A percentile compares a stretch with the other conserved stretches of the same genome.
These are phyloP conservation scores for Colletotrichum sp. DNA, from an alignment of 2,329 filamentous ascomycete genomes.

Conservation along the genomic window DNA sequence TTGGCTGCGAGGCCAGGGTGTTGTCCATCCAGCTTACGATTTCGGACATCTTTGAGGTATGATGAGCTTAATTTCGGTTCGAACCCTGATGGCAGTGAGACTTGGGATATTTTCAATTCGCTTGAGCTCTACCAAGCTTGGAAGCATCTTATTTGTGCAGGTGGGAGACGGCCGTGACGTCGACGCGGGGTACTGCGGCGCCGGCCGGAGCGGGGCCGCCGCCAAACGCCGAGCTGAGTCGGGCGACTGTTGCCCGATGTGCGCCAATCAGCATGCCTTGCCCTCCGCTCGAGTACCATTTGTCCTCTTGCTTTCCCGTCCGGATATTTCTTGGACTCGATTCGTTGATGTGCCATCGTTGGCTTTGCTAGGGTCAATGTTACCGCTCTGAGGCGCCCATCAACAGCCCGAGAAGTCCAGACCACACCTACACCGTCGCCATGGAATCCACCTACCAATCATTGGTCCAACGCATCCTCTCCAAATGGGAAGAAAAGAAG, in stretches of 20 bases:
- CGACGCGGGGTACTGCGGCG: slow-evolving; percentile 8
- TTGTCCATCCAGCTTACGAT: background rate
- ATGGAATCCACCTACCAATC: slow-evolving; percentile 30
- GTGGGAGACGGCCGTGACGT: background rate
- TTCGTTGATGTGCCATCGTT: background rate
- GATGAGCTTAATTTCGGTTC: background rate
- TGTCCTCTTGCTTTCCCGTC: background rate
- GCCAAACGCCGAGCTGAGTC: background rate
- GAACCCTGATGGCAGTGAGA: background rate
- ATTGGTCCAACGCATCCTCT: slow-evolving; percentile 24
- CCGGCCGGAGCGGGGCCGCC: slow-evolving; percentile 8
- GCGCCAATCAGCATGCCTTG: background rate
- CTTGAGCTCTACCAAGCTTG: background rate
- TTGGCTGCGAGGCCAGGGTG: background rate
- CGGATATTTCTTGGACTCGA: background rate
- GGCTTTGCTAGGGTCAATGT: background rate
- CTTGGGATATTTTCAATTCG: background rate
- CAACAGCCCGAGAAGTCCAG: background rate
- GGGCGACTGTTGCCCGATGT: slow-evolving; percentile 5
- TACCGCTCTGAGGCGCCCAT: background rate
- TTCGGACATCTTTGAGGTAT: background rate
- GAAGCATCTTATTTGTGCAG: background rate
- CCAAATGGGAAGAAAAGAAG: slow-evolving; percentile 25
- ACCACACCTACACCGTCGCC: background rate
- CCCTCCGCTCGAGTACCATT: background rate